phyloP scores from a whole-genome alignment of 2,329 filamentous ascomycete genomes.

The Onygena corvina region DNA sequence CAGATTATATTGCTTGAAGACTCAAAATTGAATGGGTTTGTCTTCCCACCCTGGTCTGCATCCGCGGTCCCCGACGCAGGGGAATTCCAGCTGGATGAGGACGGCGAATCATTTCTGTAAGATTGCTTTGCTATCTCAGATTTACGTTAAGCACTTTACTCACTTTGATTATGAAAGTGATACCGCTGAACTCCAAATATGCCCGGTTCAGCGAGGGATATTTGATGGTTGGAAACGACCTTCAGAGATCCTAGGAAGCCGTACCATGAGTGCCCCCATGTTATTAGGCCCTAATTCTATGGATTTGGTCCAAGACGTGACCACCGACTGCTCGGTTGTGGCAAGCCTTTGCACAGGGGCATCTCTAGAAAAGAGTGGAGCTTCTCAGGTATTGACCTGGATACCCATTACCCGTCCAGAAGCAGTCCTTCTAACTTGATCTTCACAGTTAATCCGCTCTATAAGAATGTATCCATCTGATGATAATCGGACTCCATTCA shows the following conservation, averaged over 20 bases:
- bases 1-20: constrained; percentile 64
- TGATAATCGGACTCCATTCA: constrained; percentile 43
- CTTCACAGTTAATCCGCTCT: constrained; percentile 44
- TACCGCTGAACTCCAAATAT: constrained; percentile 56
- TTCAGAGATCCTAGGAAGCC: constrained; percentile 45
- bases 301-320: constrained; percentile 88
- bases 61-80: constrained; percentile 41
- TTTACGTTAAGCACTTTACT: background rate
- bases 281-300: constrained; percentile 50
- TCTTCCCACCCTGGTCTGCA: constrained; percentile 73
- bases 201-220: constrained; percentile 58
- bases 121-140: constrained; percentile 18
- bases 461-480: constrained; percentile 68
- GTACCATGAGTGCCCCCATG: constrained; percentile 28
- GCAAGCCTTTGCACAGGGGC: constrained; percentile 80
- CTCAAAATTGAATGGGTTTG: constrained; percentile 67
- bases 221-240: constrained; percentile 78
- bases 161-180: constrained; percentile 46
- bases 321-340: constrained; percentile 93
- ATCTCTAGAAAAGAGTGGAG: constrained; percentile 55
- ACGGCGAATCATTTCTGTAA: constrained; percentile 52
- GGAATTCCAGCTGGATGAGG: constrained; percentile 48
- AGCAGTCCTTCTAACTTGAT: background rate
- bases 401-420: constrained; percentile 10
- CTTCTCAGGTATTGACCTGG: constrained; percentile 47